Conservation (phyloP, 1,284 basidiomycete genomes). For the Coriolopsis trogii region DNA sequence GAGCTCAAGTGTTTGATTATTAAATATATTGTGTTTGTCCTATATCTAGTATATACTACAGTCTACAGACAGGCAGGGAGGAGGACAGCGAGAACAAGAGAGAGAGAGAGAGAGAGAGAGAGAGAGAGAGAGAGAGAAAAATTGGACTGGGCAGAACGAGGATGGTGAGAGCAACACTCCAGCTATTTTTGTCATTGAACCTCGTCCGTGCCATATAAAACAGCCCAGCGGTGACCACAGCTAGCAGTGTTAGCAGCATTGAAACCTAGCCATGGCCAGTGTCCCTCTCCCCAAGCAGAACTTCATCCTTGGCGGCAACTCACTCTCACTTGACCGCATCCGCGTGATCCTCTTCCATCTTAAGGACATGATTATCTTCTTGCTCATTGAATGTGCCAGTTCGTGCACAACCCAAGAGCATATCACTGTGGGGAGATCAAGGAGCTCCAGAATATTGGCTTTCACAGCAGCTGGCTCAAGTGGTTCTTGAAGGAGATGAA, state of each 20-base stretch:
- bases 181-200: too few species aligned
- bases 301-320: conserved; percentile 71
- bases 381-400: conserved; percentile 97
- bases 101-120: too few species aligned
- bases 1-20: too few species aligned
- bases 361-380: conserved; percentile 99
- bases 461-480: conserved; percentile 89
- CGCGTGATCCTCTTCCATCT: conserved; percentile 86
- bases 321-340: conserved; percentile 86
- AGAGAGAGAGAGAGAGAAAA: too few species aligned
- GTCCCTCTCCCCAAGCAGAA: conserved; percentile 62
- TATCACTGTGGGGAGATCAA: conserved; percentile 84
- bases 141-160: too few species aligned
- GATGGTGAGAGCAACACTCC: too few species aligned
- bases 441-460: conserved; percentile 72
- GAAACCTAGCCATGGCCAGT: conserved; percentile 26
- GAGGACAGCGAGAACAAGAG: too few species aligned
- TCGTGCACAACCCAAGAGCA: conserved; percentile 91
- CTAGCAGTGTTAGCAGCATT: background rate
- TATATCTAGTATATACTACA: too few species aligned
- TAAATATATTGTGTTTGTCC: too few species aligned
- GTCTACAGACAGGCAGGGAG: too few species aligned
- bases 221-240: background rate
- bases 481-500: conserved; percentile 98
- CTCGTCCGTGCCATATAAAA: too few species aligned